A percentile compares a stretch with the other conserved stretches of the same genome.
These are phyloP conservation scores for Yamadazyma paraphyllophila DNA, from an alignment of 805 yeast genomes.

Conservation along the genomic window DNA sequence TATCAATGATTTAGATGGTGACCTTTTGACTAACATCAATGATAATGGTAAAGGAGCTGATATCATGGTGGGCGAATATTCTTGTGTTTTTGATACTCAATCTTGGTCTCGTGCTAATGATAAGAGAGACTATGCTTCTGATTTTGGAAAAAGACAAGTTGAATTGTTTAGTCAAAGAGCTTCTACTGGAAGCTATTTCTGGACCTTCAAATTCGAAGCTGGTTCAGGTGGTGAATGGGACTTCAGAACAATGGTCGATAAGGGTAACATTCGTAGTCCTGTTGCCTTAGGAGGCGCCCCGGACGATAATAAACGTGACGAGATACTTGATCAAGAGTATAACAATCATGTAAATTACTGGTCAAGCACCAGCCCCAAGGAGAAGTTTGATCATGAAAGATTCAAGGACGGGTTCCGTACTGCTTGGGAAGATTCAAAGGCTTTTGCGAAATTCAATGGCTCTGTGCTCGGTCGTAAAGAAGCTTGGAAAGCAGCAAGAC, in stretches of 20 bases:
- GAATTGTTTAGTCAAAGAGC: slow-evolving; percentile 52
- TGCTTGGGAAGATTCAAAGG: slow-evolving; percentile 73
- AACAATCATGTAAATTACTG: slow-evolving; percentile 64
- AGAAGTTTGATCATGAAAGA: slow-evolving; percentile 75
- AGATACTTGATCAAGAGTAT: slow-evolving; percentile 34
- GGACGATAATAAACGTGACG: slow-evolving; percentile 39
- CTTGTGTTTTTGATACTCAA: slow-evolving; percentile 76
- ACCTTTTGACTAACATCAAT: slow-evolving; percentile 48
- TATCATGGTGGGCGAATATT: slow-evolving; percentile 82
- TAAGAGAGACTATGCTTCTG: slow-evolving; percentile 53
- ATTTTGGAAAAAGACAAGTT: slow-evolving; percentile 61
- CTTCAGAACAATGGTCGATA: slow-evolving; percentile 68
- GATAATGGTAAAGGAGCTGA: slow-evolving; percentile 53
- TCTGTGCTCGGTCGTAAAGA: slow-evolving; percentile 71
- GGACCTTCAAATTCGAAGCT: slow-evolving; percentile 84
- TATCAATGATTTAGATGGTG: slow-evolving; percentile 51
- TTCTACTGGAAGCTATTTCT: slow-evolving; percentile 73
- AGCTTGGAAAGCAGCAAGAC: slow-evolving; percentile 67
- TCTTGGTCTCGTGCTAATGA: slow-evolving; percentile 61
- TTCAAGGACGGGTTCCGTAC: slow-evolving; percentile 73
- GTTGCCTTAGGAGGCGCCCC: slow-evolving; percentile 33
- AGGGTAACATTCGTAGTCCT: slow-evolving; percentile 45
- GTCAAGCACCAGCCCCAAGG: slow-evolving; percentile 55
- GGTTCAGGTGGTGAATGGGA: slow-evolving; percentile 99
- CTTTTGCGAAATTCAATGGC: slow-evolving; percentile 66